A percentile compares a stretch with the other conserved stretches of the same genome.
Conservation (phyloP, 768 basidiomycete genomes). For the Imleria badia region DNA sequence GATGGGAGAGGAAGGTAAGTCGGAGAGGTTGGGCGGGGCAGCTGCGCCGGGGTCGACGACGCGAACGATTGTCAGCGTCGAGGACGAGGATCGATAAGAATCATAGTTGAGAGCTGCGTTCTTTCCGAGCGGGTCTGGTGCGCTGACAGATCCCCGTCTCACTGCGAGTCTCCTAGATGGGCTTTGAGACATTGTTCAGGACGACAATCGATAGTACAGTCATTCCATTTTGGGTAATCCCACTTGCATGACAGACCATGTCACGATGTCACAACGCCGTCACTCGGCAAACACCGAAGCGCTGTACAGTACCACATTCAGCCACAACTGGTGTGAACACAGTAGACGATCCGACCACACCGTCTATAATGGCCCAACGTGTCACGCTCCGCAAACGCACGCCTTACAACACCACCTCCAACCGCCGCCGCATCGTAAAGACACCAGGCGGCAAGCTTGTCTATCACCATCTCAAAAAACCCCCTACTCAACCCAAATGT, state of each 20-base stretch:
- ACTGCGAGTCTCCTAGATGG: constrained; percentile 40
- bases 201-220: constrained; percentile 1
- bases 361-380: constrained; percentile 86
- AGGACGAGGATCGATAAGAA: constrained; percentile 54
- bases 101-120: constrained; percentile 54
- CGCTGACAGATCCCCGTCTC: constrained; percentile 67
- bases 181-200: constrained; percentile 18
- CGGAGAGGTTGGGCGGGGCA: constrained; percentile 24
- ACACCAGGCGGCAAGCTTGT: constrained; percentile 98
- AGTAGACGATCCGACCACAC: neutral
- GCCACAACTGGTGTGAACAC: constrained; percentile 12
- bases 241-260: neutral
- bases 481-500: constrained; percentile 88
- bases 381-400: constrained; percentile 99
- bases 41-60: constrained; percentile 40
- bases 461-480: constrained; percentile 98
- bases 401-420: constrained; percentile 97
- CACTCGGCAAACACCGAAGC: constrained; percentile 17
- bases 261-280: neutral
- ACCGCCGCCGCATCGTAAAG: constrained; percentile 93
- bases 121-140: constrained; percentile 64
- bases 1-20: constrained; percentile 24
- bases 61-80: constrained; percentile 74
- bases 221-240: neutral
- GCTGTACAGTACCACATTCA: constrained; percentile 24